These are phyloP conservation scores for Tetracladium marchalianum DNA, from an alignment of 495 filamentous ascomycete species.

Conservation along the genomic window DNA sequence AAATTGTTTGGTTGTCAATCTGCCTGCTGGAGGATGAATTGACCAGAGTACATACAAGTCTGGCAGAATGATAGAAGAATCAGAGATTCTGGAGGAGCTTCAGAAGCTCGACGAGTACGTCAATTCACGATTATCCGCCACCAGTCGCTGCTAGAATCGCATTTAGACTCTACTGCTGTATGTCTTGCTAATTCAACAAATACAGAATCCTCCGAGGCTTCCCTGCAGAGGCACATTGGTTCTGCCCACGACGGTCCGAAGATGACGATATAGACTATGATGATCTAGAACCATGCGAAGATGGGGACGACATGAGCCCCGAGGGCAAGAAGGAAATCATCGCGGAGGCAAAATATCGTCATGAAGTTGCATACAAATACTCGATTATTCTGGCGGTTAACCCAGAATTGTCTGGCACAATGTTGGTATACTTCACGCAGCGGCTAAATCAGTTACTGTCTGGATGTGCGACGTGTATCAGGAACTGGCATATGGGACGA, in stretches of 20 bases:
- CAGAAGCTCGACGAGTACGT: conserved; percentile 14
- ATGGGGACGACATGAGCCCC: conserved; percentile 16
- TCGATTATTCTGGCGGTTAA: conserved; percentile 14
- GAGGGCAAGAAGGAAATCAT: conserved; percentile 16
- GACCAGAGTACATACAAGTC: not conserved
- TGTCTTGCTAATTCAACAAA: not conserved
- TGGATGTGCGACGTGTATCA: conserved; percentile 70
- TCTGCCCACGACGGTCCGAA: conserved; percentile 38
- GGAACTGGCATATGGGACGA: conserved; percentile 67
- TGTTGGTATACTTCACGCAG: conserved; percentile 23
- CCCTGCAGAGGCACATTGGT: conserved; percentile 35
- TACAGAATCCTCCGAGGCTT: conserved; percentile 21
- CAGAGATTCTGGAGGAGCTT: conserved; percentile 20
- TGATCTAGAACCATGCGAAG: conserved; percentile 10
- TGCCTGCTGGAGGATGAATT: not conserved
- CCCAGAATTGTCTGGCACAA: conserved; percentile 2
- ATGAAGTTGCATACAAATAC: conserved; percentile 17
- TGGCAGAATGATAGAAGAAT: conserved; percentile 14
- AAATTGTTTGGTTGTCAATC: too few species aligned
- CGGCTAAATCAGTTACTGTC: conserved; percentile 37
- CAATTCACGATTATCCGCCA: not conserved
- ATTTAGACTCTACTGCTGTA: not conserved
- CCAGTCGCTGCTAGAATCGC: not conserved
- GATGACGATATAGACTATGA: conserved; percentile 28
- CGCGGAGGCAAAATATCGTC: conserved; percentile 9